phyloP scores from a whole-genome alignment of 306 rosid species.

The Canavalia gladiata region DNA sequence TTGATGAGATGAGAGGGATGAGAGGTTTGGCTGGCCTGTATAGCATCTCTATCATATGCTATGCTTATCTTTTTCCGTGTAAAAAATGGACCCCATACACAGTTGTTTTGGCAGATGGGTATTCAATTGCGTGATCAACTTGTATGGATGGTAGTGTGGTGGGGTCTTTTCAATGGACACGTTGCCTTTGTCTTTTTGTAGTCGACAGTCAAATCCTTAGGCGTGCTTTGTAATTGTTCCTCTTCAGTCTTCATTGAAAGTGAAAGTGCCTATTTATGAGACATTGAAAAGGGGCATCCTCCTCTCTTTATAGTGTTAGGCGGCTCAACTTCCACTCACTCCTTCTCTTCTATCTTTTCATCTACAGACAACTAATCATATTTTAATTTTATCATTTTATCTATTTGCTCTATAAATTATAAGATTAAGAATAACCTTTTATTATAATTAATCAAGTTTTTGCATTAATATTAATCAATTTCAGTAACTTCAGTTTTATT shows the following conservation, averaged over 20 bases:
- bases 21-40: conserved; percentile 17
- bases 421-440: too few relatives aligned
- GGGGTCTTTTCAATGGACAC: conserved; percentile 52
- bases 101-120: conserved; percentile 50
- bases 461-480: too few relatives aligned
- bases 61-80: conserved; percentile 44
- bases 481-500: too few relatives aligned
- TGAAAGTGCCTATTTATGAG: conserved; percentile 29
- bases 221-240: conserved; percentile 29
- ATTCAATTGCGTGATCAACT: conserved; percentile 49
- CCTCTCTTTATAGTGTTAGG: conserved; percentile 5
- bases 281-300: conserved; percentile 31
- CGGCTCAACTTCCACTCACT: conserved; percentile 30
- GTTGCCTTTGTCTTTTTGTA: conserved; percentile 41
- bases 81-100: conserved; percentile 40
- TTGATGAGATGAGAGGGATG: neutral
- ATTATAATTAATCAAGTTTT: too few relatives aligned
- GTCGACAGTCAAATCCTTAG: conserved; percentile 43
- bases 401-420: too few relatives aligned
- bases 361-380: too few relatives aligned
- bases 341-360: neutral
- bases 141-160: conserved; percentile 32
- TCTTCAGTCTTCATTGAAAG: conserved; percentile 34
- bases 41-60: neutral
- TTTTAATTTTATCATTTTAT: too few relatives aligned